A percentile compares a stretch with the other conserved stretches of the same genome.
These are phyloP conservation scores for Actinomucor elegans DNA, from an alignment of 371 early-diverging fungal genomes.

Conservation along the genomic window DNA sequence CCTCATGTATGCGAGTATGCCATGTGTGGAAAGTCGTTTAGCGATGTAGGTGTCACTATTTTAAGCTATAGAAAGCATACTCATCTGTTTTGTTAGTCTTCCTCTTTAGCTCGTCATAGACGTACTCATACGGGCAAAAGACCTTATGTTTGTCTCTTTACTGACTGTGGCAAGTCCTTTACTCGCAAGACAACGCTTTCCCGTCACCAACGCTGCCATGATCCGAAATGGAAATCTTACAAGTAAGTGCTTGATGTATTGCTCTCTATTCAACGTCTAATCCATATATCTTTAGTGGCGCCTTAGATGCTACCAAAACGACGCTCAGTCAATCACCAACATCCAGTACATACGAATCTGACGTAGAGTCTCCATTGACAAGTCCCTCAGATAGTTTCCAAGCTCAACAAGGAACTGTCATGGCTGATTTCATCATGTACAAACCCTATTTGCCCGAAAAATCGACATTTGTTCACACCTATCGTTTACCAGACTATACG, in stretches of 20 bases:
- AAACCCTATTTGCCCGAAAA: conserved; percentile 12
- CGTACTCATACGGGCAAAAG: conserved; percentile 53
- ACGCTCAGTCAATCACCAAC: conserved; percentile 24
- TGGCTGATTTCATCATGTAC: conserved; percentile 4
- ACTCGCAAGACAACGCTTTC: conserved; percentile 70
- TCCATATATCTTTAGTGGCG: no score
- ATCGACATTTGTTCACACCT: conserved; percentile 15
- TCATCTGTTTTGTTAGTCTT: conserved; percentile 26
- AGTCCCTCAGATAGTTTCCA: conserved; percentile 23
- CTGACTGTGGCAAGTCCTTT: conserved; percentile 58
- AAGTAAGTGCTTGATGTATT: conserved; percentile 22
- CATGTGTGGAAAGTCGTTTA: conserved; percentile 59
- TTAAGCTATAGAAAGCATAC: background rate
- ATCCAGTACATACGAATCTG: conserved; percentile 30
- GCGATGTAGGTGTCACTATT: conserved; percentile 44
- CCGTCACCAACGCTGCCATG: conserved; percentile 61
- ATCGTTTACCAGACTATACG: conserved; percentile 17
- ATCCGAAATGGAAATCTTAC: conserved; percentile 32
- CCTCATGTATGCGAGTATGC: conserved; percentile 72
- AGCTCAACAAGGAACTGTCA: background rate
- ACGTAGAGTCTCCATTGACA: conserved; percentile 32
- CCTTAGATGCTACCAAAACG: no score
- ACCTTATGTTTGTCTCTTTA: conserved; percentile 45
- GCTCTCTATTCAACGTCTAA: no score
- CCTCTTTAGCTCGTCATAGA: conserved; percentile 47